Base-by-base conservation (phyloP, 2,329 filamentous ascomycete species). In the Paraphaeosphaeria sporulosa region DNA sequence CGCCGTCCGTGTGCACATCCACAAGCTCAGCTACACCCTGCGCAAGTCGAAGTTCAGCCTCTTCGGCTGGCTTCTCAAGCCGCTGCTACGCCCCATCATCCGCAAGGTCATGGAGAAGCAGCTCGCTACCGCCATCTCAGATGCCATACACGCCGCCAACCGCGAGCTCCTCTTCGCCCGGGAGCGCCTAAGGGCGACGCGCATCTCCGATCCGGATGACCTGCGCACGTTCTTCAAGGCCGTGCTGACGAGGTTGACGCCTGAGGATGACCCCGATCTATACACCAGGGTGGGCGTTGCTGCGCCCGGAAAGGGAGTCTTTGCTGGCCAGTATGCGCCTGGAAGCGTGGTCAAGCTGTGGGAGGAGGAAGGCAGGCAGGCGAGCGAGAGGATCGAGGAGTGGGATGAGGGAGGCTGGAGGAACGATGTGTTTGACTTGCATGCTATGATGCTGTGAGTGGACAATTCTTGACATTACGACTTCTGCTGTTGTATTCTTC, bases 271-370 rank as follows among this genome's bases (percentile, higher is more conserved):
- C 73, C 89, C 92, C 1, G 91, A 96, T 74, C 68, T 96, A 0
- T 90, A 95, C 64, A 84, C 89, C 1, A 82, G 91, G 2, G 81
- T 96, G 17, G 93, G 93, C 1, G 80, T 96, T 10, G 85, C 86
- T 47, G 82, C 86, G 30, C 86, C 85, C 0, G 81, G 84, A 17
- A 81, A 83, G 64, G 86, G 87, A 32, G 83, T 94, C 0, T 98
- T 98, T 81, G 88, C 88, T 67, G 92, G 90, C 4, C 86, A 93
- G 1, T 97, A 97, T 79, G 90, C 94, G 0, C 94, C 94, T 0
- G 94, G 93, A 0, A 97, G 93, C 76, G 81, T 97, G 27, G 91
- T 95, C 54, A 93, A 91, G 79, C 78, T 96, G n/a, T 97, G 93
- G 92, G 87, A 94, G 66, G 89, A 93, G 65, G 90, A 96, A 78